A percentile compares a stretch with the other conserved stretches of the same genome.
These are phyloP conservation scores for Rhizopogon rudus DNA, from an alignment of 768 basidiomycete species.

Conservation along the genomic window DNA sequence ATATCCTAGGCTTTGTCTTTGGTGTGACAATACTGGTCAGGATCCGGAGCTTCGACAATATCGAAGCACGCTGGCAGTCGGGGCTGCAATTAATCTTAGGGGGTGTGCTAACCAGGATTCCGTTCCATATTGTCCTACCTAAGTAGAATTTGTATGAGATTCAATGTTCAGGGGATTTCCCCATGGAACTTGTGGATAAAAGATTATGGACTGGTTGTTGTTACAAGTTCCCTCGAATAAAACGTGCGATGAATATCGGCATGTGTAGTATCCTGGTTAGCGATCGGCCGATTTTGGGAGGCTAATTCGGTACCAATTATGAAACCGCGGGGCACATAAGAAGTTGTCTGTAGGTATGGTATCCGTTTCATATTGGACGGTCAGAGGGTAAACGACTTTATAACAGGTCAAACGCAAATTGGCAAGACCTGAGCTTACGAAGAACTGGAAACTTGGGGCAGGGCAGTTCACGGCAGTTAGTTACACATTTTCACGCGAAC, in stretches of 20 bases:
- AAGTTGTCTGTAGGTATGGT: slow-evolving; percentile 4
- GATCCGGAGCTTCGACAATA: background rate
- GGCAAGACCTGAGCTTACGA: background rate
- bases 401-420: background rate
- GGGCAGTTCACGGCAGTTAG: background rate
- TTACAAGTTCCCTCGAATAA: slow-evolving; percentile 2
- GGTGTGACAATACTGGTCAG: background rate
- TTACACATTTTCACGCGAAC: background rate
- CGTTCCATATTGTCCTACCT: background rate
- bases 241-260: slow-evolving; percentile 8
- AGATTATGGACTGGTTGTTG: background rate
- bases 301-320: slow-evolving; percentile 11
- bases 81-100: background rate
- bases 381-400: slow-evolving; percentile 11
- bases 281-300: slow-evolving; percentile 14
- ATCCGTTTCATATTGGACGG: slow-evolving; percentile 2
- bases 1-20: background rate
- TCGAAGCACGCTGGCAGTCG: background rate
- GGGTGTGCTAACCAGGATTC: background rate
- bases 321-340: slow-evolving; percentile 7
- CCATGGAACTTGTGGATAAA: background rate
- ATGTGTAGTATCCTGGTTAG: slow-evolving; percentile 5
- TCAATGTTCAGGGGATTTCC: background rate
- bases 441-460: background rate
- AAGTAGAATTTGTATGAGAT: no score